These are phyloP conservation scores for Trichoderma cornu-damae DNA, from an alignment of 2,329 filamentous ascomycete species.

Conservation along the genomic window DNA sequence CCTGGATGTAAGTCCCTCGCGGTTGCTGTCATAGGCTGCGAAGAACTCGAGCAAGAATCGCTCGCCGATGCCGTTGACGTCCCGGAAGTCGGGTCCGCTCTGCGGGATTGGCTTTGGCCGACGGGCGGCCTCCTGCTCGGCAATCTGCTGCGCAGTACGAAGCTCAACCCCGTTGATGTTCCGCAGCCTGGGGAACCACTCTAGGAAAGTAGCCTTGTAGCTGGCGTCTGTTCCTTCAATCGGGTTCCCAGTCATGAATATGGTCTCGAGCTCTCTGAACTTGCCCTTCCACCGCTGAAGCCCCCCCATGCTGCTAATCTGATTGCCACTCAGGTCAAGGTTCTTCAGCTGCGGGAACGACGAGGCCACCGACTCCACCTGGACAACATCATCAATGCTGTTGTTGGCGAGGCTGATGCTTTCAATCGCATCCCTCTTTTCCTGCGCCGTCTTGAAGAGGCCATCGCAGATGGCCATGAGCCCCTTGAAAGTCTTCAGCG, in stretches of 20 bases:
- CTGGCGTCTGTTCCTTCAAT: slow-evolving; percentile 56
- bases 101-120: slow-evolving; percentile 56
- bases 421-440: slow-evolving; percentile 71
- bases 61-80: slow-evolving; percentile 69
- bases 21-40: slow-evolving; percentile 65
- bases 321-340: slow-evolving; percentile 82
- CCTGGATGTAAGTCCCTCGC: slow-evolving; percentile 54
- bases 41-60: slow-evolving; percentile 73
- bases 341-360: slow-evolving; percentile 84
- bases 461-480: slow-evolving; percentile 81
- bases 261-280: slow-evolving; percentile 72
- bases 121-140: slow-evolving; percentile 46
- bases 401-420: slow-evolving; percentile 82
- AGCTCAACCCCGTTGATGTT: slow-evolving; percentile 71
- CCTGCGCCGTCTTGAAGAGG: slow-evolving; percentile 65
- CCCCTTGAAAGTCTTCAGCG: slow-evolving; percentile 85
- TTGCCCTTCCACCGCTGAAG: slow-evolving; percentile 73
- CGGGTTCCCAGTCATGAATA: slow-evolving; percentile 74
- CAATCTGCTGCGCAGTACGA: slow-evolving; percentile 65
- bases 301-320: slow-evolving; percentile 61
- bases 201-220: slow-evolving; percentile 63
- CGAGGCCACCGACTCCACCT: slow-evolving; percentile 68
- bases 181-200: slow-evolving; percentile 78
- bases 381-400: slow-evolving; percentile 63
- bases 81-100: slow-evolving; percentile 64